Evolutionary conservation across 192 early-diverging fungal genomes (phyloP), one percentile per base, ranked within the genome.

Genomic region (Coemansia reversa): DNA sequence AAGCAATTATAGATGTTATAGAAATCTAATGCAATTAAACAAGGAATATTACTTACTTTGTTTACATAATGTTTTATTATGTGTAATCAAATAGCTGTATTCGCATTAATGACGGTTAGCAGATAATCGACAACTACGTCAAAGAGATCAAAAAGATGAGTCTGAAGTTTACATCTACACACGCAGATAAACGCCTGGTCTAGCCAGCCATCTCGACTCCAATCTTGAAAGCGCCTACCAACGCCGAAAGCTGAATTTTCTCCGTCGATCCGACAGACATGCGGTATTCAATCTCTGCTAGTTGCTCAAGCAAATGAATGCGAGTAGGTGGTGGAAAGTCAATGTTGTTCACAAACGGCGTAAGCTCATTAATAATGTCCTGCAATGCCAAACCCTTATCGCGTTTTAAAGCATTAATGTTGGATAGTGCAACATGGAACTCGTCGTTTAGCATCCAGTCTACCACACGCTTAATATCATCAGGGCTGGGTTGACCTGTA

Each of bases 351-450:
- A 95, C 62, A 27, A 82, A 86, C 12, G 82, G 82, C 51, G 87
- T 84, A 2, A 99, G 66, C 56, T 93, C 91, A 1, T 87, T 88
- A 32, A 98, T 76, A 51, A 99, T 94, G 69, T 98, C 97, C 57
- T 91, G 84, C 25, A 99, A 71, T 5, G 96, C 95, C 47, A 94
- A 76, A 0, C 97, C 96, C 65, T 92, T 90, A 50, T 94, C 90
- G 25, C 72, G 83, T 66, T 92, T 93, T 33, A 99, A 70, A 19
- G 74, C 70, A 7, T 82, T 76, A 51, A 96, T 93, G 35, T 87
- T 87, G 19, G 79, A 78, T 65, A 89, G 82, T 1, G 92, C 90
- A 29, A 84, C 82, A 1, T 90, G 86, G 75, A 94, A 97, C 30
- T 97, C 95, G 47, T 92, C 90, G 18, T 85, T 88, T 4, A 97